Percentiles rank a stretch among this genome's conserved stretches.
Conservation (phyloP, 345 rosid genomes). For the Arabis alpina region DNA sequence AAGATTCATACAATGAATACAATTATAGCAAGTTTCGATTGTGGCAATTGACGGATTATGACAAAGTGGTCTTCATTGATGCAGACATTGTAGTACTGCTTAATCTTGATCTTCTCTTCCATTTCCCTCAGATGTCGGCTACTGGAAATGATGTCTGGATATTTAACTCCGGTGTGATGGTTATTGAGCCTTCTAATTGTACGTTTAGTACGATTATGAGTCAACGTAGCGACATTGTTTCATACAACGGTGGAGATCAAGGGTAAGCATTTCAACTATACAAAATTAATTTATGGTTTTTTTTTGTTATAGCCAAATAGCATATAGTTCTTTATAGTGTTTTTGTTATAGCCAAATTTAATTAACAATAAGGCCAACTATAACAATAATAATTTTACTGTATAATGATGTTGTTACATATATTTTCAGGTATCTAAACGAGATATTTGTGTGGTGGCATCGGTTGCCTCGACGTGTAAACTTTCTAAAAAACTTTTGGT, state of each 20-base stretch:
- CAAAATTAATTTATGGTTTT: neutral
- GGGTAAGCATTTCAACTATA: conserved; percentile 44
- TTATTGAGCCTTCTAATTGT: conserved; percentile 95
- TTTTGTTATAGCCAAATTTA: too few species aligned
- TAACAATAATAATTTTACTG: too few species aligned
- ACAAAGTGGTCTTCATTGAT: conserved; percentile 85
- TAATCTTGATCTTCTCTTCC: conserved; percentile 76
- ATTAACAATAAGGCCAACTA: too few species aligned
- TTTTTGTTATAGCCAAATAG: too few species aligned
- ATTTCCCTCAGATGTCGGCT: conserved; percentile 88
- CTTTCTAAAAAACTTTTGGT: conserved; percentile 86
- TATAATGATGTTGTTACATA: too few species aligned
- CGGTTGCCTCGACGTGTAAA: conserved; percentile 81
- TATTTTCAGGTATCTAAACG: conserved; percentile 59
- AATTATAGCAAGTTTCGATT: conserved; percentile 91
- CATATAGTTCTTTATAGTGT: too few species aligned
- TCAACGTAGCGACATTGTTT: conserved; percentile 63
- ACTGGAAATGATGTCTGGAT: conserved; percentile 86
- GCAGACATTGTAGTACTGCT: conserved; percentile 82
- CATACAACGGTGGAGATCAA: conserved; percentile 96
- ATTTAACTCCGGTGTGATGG: conserved; percentile 95
- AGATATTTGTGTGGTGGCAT: conserved; percentile 93
- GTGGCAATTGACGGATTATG: conserved; percentile 89
- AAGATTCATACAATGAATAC: conserved; percentile 75
- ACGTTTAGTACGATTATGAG: conserved; percentile 69